These are phyloP conservation scores for Alternaria brassicicola DNA, from an alignment of 2,329 filamentous ascomycete species.

Conservation along the genomic window DNA sequence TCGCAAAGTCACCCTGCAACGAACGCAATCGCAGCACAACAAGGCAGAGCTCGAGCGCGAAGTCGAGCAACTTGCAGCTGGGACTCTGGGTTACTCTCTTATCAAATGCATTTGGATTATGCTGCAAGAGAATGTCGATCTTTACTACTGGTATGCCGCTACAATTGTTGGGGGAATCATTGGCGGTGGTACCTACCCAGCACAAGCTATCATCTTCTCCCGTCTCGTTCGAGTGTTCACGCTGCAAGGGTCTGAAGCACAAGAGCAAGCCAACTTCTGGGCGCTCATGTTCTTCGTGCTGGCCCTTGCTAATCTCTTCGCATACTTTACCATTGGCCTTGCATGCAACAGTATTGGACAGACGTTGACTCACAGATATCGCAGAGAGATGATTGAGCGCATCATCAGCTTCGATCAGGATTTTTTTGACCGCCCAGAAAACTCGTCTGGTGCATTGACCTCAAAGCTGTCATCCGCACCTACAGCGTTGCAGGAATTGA, in stretches of 20 bases:
- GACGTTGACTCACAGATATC: slow-evolving; percentile 9
- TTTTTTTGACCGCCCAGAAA: slow-evolving; percentile 87
- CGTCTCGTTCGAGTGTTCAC: slow-evolving; percentile 25
- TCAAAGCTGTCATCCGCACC: slow-evolving; percentile 43
- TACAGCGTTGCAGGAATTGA: slow-evolving; percentile 56
- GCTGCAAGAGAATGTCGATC: slow-evolving; percentile 17
- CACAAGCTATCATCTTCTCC: slow-evolving; percentile 26
- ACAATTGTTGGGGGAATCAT: background rate
- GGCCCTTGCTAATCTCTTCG: slow-evolving; percentile 21
- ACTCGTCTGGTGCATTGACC: slow-evolving; percentile 84
- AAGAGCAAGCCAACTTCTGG: slow-evolving; percentile 24
- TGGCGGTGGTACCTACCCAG: slow-evolving; percentile 4
- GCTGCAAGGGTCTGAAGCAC: slow-evolving; percentile 15
- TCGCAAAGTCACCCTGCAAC: slow-evolving; percentile 6
- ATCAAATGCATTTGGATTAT: slow-evolving; percentile 19
- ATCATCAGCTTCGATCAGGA: slow-evolving; percentile 81
- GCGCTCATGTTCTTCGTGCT: slow-evolving; percentile 35
- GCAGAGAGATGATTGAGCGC: slow-evolving; percentile 15
- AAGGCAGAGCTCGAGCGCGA: background rate
- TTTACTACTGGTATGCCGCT: background rate
- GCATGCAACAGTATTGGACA: slow-evolving; percentile 66
- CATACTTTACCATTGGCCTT: slow-evolving; percentile 61
- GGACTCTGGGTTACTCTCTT: slow-evolving; percentile 15
- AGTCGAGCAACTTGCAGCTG: slow-evolving; percentile 15
- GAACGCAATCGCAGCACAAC: slow-evolving; percentile 13